These are phyloP conservation scores for Tolypocladium inflatum DNA, from an alignment of 2,329 filamentous ascomycete genomes.

Conservation along the genomic window DNA sequence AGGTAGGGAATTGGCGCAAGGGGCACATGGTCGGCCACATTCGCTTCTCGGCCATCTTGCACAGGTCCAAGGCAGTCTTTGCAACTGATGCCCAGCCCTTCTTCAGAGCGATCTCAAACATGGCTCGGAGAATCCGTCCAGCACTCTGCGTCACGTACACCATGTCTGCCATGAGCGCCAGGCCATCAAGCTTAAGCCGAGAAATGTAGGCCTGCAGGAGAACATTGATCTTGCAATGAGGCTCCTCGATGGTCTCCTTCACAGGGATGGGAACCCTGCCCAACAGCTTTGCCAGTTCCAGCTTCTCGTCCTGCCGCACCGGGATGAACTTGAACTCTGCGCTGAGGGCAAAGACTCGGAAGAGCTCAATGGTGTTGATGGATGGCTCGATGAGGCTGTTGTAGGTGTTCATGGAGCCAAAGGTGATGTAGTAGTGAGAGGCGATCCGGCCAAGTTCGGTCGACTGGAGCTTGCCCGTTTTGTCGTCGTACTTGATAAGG, in stretches of 20 bases:
- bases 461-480: constrained; percentile 75
- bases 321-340: constrained; percentile 99
- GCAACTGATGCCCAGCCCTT: constrained; percentile 94
- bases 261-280: constrained; percentile 88
- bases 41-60: constrained; percentile 98
- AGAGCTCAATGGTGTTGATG: constrained; percentile 89
- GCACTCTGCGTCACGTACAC: constrained; percentile 98
- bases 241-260: constrained; percentile 94
- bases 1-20: constrained; percentile 77
- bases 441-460: constrained; percentile 94
- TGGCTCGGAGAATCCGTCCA: constrained; percentile 85
- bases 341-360: constrained; percentile 91
- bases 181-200: constrained; percentile 81
- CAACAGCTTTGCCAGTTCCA: constrained; percentile 87
- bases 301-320: constrained; percentile 92
- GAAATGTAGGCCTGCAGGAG: constrained; percentile 95
- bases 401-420: constrained; percentile 94
- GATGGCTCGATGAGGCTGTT: constrained; percentile 90
- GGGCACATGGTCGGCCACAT: constrained; percentile 99
- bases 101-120: constrained; percentile 95
- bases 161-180: constrained; percentile 96
- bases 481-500: constrained; percentile 91
- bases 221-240: constrained; percentile 97
- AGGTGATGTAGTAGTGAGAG: constrained; percentile 96
- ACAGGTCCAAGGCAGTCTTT: constrained; percentile 84